A percentile compares a stretch with the other conserved stretches of the same genome.
These are phyloP conservation scores for Daldinia eschscholtzii DNA, from an alignment of 2,329 filamentous ascomycete genomes.

Conservation along the genomic window DNA sequence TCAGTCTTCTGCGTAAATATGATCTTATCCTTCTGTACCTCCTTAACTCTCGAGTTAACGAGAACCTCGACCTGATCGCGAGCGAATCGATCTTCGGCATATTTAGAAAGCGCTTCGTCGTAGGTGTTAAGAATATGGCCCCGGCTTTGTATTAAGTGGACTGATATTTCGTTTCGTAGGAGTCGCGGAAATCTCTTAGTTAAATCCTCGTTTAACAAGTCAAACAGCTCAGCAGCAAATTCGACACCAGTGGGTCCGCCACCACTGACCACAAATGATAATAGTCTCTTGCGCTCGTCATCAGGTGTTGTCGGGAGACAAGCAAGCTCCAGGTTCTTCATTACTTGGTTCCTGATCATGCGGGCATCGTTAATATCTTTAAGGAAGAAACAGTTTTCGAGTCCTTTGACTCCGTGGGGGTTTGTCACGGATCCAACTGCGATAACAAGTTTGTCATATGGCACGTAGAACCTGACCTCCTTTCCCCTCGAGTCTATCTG, in stretches of 20 bases:
- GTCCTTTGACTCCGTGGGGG: conserved; percentile 92
- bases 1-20: conserved; percentile 86
- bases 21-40: conserved; percentile 86
- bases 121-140: conserved; percentile 98
- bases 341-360: conserved; percentile 86
- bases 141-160: conserved; percentile 95
- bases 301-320: conserved; percentile 94
- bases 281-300: conserved; percentile 84
- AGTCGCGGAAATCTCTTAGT: conserved; percentile 86
- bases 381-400: conserved; percentile 93
- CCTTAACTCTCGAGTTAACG: conserved; percentile 92
- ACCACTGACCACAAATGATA: conserved; percentile 96
- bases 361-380: conserved; percentile 96
- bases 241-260: conserved; percentile 97
- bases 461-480: conserved; percentile 88
- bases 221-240: conserved; percentile 95
- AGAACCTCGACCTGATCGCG: conserved; percentile 92
- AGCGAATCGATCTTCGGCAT: conserved; percentile 90
- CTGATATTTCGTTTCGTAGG: conserved; percentile 96
- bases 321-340: conserved; percentile 89
- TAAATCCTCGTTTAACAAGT: conserved; percentile 95
- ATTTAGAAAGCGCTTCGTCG: conserved; percentile 91
- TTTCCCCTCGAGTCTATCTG: conserved; percentile 78
- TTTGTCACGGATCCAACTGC: conserved; percentile 94
- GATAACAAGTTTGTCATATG: conserved; percentile 96